phyloP scores from a whole-genome alignment of 2,329 filamentous ascomycete species.

The Claviceps sp. region DNA sequence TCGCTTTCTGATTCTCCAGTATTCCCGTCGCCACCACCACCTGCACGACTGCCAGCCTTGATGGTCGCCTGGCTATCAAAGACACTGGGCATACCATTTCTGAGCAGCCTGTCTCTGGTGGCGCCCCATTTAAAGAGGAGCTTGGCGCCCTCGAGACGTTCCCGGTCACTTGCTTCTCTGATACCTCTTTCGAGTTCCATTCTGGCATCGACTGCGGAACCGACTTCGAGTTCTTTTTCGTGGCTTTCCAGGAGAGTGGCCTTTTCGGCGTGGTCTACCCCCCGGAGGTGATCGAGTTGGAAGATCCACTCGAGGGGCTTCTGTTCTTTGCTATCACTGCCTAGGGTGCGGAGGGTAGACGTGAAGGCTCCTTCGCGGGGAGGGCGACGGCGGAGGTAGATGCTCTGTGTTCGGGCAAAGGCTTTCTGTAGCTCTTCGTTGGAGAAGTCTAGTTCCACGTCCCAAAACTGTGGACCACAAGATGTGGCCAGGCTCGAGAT shows the following conservation, averaged over 20 bases:
- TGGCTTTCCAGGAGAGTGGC: constrained; percentile 43
- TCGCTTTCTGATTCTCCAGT: constrained; percentile 11
- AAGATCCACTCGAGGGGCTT: constrained; percentile 64
- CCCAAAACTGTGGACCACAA: constrained; percentile 60
- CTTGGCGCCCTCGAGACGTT: constrained; percentile 33
- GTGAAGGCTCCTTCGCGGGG: constrained; percentile 57
- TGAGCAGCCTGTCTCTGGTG: constrained; percentile 24
- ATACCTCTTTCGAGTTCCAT: constrained; percentile 47
- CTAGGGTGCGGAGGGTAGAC: constrained; percentile 61
- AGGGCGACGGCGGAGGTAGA: constrained; percentile 60
- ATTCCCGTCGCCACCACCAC: constrained; percentile 4
- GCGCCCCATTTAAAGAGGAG: constrained; percentile 45
- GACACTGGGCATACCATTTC: constrained; percentile 8
- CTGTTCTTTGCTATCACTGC: constrained; percentile 22
- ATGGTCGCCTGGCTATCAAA: constrained; percentile 23
- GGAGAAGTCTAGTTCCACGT: constrained; percentile 62
- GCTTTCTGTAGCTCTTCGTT: constrained; percentile 48
- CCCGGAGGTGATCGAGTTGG: constrained; percentile 39
- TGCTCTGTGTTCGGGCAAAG: constrained; percentile 53
- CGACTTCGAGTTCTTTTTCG: constrained; percentile 32
- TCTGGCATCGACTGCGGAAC: constrained; percentile 53
- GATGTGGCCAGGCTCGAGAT: constrained; percentile 48
- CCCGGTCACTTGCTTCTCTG: constrained; percentile 25
- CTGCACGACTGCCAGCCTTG: constrained; percentile 10
- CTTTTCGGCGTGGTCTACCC: constrained; percentile 52